Percentiles rank a stretch among this genome's conserved stretches.
phyloP scores from a whole-genome alignment of 257 asterid species.

The Lantana camara region DNA sequence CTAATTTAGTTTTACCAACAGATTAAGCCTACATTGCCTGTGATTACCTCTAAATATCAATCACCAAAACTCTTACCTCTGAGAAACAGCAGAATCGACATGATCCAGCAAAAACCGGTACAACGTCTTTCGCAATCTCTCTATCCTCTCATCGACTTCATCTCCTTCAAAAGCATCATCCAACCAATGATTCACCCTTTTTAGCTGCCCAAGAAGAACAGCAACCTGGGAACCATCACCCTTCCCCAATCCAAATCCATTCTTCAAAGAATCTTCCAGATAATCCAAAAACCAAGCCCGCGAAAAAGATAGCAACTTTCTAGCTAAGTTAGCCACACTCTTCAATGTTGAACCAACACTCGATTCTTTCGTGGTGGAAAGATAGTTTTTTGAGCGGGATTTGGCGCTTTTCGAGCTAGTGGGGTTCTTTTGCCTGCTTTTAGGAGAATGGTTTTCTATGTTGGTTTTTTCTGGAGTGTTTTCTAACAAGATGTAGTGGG shows the following conservation, averaged over 20 bases:
- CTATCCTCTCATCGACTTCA: constrained; percentile 55
- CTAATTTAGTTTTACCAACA: constrained; percentile 4
- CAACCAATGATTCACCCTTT: constrained; percentile 76
- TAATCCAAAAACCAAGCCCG: constrained; percentile 75
- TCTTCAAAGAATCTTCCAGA: constrained; percentile 55
- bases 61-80: constrained; percentile 32
- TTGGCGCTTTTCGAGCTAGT: constrained; percentile 24
- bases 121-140: constrained; percentile 57
- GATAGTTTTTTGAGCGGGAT: constrained; percentile 33
- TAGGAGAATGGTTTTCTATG: constrained; percentile 24
- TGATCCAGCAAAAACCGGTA: constrained; percentile 68
- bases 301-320: constrained; percentile 52
- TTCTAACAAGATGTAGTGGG: constrained; percentile 51
- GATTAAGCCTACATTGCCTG: constrained; percentile 6
- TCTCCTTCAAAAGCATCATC: constrained; percentile 52
- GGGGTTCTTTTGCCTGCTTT: constrained; percentile 39
- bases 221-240: constrained; percentile 47
- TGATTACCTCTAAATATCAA: constrained; percentile 11
- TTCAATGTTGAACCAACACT: constrained; percentile 46
- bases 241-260: constrained; percentile 44
- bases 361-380: constrained; percentile 34
- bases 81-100: constrained; percentile 59
- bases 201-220: constrained; percentile 74
- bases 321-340: constrained; percentile 57
- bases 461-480: constrained; percentile 37